phyloP scores from a whole-genome alignment of 139 green algal species.

The Asterochloris sp. region DNA sequence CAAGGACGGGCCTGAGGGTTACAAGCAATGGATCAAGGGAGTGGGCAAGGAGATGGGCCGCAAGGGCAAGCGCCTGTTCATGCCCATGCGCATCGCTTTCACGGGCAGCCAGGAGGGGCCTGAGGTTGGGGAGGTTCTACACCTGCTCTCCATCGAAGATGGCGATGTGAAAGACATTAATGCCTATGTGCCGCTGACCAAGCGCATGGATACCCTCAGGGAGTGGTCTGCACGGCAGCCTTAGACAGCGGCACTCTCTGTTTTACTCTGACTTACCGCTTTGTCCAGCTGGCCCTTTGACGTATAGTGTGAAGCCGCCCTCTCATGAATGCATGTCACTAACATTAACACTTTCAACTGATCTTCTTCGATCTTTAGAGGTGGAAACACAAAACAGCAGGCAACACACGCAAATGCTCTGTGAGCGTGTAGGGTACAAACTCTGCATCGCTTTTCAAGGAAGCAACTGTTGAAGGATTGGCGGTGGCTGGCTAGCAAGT shows the following conservation, averaged over 20 bases:
- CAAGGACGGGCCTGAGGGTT: slow-evolving; percentile 55
- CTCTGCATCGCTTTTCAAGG: too few species aligned
- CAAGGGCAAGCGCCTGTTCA: slow-evolving; percentile 99
- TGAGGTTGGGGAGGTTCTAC: slow-evolving; percentile 83
- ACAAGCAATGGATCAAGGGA: slow-evolving; percentile 86
- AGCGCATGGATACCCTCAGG: slow-evolving; percentile 63
- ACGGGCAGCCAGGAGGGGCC: slow-evolving; percentile 84
- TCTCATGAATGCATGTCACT: too few species aligned
- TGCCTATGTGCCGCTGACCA: slow-evolving; percentile 48
- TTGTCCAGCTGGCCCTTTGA: too few species aligned
- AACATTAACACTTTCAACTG: too few species aligned
- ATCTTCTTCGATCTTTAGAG: too few species aligned
- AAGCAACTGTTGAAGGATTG: too few species aligned
- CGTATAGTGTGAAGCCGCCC: too few species aligned
- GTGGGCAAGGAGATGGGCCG: slow-evolving; percentile 91
- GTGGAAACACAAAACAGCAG: too few species aligned
- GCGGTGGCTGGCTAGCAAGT: too few species aligned
- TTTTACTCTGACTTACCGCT: too few species aligned
- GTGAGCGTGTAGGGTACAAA: too few species aligned
- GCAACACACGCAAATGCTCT: too few species aligned
- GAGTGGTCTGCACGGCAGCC: slow-evolving; percentile 43
- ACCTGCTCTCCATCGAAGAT: slow-evolving; percentile 59
- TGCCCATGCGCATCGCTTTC: slow-evolving; percentile 92
- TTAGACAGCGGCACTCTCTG: not conserved
- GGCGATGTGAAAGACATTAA: slow-evolving; percentile 52